Evolutionary conservation across 1,284 basidiomycete genomes (phyloP).

Genomic region (Cutaneotrichosporon dermatis): DNA sequence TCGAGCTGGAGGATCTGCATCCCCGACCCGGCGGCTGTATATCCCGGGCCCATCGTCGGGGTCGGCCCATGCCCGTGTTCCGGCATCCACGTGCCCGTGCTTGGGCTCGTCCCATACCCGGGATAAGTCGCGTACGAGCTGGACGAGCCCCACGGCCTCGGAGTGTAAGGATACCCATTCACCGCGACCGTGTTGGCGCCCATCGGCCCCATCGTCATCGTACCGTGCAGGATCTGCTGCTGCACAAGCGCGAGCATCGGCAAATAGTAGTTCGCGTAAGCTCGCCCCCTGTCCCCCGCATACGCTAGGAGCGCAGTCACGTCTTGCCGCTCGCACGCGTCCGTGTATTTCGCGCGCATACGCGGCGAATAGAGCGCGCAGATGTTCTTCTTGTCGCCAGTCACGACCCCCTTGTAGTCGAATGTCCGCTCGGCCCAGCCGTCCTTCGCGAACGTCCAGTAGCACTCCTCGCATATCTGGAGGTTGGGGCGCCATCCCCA

Average conservation of each 20-base stretch:
- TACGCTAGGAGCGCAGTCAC: background rate
- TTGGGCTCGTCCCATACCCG: no score
- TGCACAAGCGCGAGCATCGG: background rate
- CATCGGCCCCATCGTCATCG: background rate
- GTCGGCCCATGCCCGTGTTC: no score
- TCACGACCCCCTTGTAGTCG: background rate
- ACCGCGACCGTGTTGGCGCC: background rate
- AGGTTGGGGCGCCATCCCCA: conserved; percentile 4
- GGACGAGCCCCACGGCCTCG: no score
- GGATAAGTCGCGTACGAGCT: no score
- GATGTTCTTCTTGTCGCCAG: background rate
- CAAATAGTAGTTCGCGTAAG: background rate
- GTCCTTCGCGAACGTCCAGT: conserved; percentile 1
- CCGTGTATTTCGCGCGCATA: background rate
- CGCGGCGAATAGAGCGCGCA: background rate
- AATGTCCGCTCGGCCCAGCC: background rate
- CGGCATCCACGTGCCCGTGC: no score
- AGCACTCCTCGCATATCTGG: conserved; percentile 2
- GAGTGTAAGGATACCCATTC: no score
- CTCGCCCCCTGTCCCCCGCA: background rate
- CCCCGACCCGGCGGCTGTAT: no score
- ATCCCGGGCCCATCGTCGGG: no score
- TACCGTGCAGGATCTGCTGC: background rate
- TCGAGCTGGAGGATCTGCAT: background rate
- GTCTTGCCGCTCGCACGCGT: background rate